Percentiles rank a stretch among this genome's conserved stretches.
These are phyloP conservation scores for Colletotrichum sp. DNA, from an alignment of 2,329 filamentous ascomycete species.

Conservation along the genomic window DNA sequence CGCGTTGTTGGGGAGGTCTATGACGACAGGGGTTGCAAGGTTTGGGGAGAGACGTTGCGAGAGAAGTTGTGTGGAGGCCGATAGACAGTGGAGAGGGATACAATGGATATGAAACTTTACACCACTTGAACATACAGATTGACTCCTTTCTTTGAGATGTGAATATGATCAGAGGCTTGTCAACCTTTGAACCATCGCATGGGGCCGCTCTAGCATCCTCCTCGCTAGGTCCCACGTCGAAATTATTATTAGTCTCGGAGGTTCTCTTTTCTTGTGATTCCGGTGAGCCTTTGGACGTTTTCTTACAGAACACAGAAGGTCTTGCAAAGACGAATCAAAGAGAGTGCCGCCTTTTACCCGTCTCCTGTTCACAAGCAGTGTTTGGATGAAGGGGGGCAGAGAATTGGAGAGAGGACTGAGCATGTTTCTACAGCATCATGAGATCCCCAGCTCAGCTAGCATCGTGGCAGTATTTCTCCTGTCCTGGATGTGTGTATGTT, in stretches of 20 bases:
- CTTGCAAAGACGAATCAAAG: background rate
- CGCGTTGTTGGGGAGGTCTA: slow-evolving; percentile 2
- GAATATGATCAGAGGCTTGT: background rate
- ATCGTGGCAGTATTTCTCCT: too few species aligned
- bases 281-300: background rate
- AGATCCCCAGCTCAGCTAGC: too few species aligned
- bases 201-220: background rate
- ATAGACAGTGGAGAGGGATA: slow-evolving; percentile 20
- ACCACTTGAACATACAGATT: slow-evolving; percentile 4
- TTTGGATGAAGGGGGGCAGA: background rate
- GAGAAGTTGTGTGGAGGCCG: slow-evolving; percentile 17
- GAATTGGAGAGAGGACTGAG: background rate
- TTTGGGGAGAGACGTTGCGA: background rate
- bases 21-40: background rate
- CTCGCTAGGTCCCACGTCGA: background rate
- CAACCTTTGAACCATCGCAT: background rate
- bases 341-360: background rate
- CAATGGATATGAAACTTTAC: slow-evolving; percentile 21
- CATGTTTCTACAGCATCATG: too few species aligned
- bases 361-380: background rate
- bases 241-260: background rate
- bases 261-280: background rate
- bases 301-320: background rate
- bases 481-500: too few species aligned
- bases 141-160: background rate